Conservation (phyloP, 2,329 filamentous ascomycete genomes). For the Chalaropsis ovoidea region DNA sequence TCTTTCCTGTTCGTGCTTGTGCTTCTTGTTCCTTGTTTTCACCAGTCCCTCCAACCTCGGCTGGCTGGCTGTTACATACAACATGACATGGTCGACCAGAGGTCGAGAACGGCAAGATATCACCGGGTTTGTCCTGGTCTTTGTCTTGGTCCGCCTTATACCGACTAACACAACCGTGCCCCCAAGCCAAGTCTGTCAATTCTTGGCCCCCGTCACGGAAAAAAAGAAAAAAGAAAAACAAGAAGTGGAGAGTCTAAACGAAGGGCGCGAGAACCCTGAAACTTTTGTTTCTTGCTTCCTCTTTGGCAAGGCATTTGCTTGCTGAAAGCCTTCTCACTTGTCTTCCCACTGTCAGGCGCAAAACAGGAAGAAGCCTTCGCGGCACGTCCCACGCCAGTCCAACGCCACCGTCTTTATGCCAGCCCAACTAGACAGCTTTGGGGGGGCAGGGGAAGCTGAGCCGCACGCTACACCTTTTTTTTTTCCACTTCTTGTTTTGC, state of each 20-base stretch:
- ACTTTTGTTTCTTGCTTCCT: not conserved
- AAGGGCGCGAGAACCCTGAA: not conserved
- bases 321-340: not conserved
- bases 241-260: not conserved
- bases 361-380: not conserved
- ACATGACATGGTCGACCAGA: too few species aligned
- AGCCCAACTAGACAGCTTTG: not conserved
- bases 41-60: not conserved
- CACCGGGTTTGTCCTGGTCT: too few species aligned
- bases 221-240: not conserved
- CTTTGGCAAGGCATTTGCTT: not conserved
- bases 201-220: not conserved
- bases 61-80: slow-evolving; percentile 2
- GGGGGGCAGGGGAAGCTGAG: not conserved
- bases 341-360: not conserved
- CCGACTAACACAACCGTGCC: not conserved
- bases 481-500: not conserved
- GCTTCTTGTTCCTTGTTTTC: not conserved
- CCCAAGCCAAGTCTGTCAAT: not conserved
- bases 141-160: too few species aligned
- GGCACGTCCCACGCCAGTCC: not conserved
- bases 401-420: not conserved
- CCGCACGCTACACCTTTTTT: not conserved
- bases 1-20: not conserved
- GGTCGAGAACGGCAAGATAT: too few species aligned